phyloP scores from a whole-genome alignment of 169 alveolate genomes.

The Sarcocystis neurona region DNA sequence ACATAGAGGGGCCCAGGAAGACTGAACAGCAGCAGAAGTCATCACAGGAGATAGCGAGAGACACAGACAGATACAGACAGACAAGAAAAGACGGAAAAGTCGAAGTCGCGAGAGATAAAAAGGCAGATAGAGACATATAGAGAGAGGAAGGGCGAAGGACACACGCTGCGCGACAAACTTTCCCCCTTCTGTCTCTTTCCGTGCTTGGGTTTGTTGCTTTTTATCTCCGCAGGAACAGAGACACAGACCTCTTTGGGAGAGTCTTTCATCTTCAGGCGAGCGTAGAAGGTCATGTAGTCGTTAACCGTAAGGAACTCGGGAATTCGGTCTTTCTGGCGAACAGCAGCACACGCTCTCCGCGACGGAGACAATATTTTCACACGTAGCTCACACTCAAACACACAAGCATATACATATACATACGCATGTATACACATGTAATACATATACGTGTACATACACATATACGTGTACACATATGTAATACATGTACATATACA shows the following conservation, averaged over 20 bases:
- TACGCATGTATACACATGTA: neutral
- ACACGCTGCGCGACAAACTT: no score
- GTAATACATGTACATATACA: neutral
- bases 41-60: neutral
- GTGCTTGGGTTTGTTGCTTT: no score
- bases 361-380: neutral
- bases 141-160: neutral
- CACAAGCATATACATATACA: neutral
- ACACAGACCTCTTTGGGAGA: conserved; percentile 39
- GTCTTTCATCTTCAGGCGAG: conserved; percentile 62
- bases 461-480: neutral
- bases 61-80: neutral
- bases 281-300: conserved; percentile 33
- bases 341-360: neutral
- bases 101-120: neutral
- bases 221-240: neutral
- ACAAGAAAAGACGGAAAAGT: neutral
- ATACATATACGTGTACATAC: no score
- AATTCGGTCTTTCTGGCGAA: conserved; percentile 30
- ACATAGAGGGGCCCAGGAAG: neutral
- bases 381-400: neutral
- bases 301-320: conserved; percentile 35
- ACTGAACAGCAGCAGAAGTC: no score
- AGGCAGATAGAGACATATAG: neutral
- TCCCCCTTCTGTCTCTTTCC: no score